A percentile compares a stretch with the other conserved stretches of the same genome.
These are phyloP conservation scores for Solanum hybrid DNA, from an alignment of 305 asterid genomes.

Conservation along the genomic window DNA sequence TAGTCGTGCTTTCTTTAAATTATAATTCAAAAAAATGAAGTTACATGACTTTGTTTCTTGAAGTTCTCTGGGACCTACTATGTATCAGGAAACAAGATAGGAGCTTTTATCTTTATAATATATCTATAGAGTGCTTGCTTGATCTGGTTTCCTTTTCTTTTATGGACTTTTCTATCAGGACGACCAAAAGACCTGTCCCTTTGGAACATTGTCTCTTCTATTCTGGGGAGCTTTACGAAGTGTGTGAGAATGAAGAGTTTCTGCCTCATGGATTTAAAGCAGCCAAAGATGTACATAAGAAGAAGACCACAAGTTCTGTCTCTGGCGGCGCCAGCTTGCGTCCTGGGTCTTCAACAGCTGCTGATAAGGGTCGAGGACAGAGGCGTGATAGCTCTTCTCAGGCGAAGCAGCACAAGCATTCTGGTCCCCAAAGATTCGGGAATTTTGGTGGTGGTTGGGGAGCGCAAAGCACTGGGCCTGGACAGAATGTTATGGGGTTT, in stretches of 20 bases:
- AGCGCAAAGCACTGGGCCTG: constrained; percentile 32
- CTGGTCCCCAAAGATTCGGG: constrained; percentile 41
- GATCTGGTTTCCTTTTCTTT: constrained; percentile 6
- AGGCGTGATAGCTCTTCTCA: constrained; percentile 47
- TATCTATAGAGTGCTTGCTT: background rate
- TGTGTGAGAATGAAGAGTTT: constrained; percentile 82
- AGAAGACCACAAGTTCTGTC: constrained; percentile 35
- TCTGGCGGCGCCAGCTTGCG: constrained; percentile 38
- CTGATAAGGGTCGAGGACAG: constrained; percentile 54
- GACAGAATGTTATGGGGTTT: constrained; percentile 42
- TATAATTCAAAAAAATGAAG: constrained; percentile 8
- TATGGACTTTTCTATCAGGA: constrained; percentile 39
- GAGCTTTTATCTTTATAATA: background rate
- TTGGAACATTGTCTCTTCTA: constrained; percentile 90
- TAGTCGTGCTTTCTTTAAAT: constrained; percentile 25
- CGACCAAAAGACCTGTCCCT: constrained; percentile 95
- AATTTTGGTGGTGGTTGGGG: constrained; percentile 45
- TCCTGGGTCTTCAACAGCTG: constrained; percentile 36
- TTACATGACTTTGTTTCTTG: constrained; percentile 5
- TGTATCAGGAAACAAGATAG: background rate
- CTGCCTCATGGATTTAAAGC: constrained; percentile 78
- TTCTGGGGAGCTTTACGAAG: constrained; percentile 84
- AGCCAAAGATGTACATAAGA: constrained; percentile 67
- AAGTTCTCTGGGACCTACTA: background rate
- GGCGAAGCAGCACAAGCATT: constrained; percentile 53